Evolutionary conservation across 345 rosid genomes (phyloP), one percentile per base, ranked within the genome.

Genomic region (Rhodamnia rubescens): DNA sequence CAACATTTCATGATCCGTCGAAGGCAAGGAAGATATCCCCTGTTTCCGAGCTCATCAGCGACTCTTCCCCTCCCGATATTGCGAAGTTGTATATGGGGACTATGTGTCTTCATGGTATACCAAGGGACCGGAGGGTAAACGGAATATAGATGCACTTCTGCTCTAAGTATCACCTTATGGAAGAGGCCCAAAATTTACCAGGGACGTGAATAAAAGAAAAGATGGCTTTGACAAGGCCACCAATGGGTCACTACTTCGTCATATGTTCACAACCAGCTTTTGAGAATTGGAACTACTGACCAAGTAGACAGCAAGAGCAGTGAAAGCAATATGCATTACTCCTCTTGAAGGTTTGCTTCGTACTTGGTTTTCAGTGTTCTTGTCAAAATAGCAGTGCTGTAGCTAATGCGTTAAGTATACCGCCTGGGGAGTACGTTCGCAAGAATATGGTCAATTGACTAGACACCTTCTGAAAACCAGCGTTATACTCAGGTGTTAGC

Each of bases 1-100:
- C 98, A 1, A 90, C 95, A 50, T 97, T 97, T 89, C 99, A 97
- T 85, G 99, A 95, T 87, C 99, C 98, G 13, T 90, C 94, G 42
- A 94, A 94, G 94, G 87, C 90, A 1, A 88, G 57, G 74, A 91
- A 59, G 83, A 89, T 96, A 88, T 91, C 93, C 78, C 98, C 99
- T 8, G 90, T 91, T 85, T 47, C 90, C 57, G 90, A 92, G 86
- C 93, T 95, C 53, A 57, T 89, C 22, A 89, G 74, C 16, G 61
- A 88, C 74, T 86, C 89, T 51, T 90, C 92, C n/a, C 93, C 90
- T 85, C 87, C 9, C 84, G 78, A 53, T 94, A 94, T 84, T 87
- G 86, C 53, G 92, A 89, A 14, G 93, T 93, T 85, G 86, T 86
- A 52, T 94, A 95, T 84, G 97, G 94, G 12, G 90, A 94, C 55